These are phyloP conservation scores for Cladophialophora psammophila DNA, from an alignment of 2,329 filamentous ascomycete species.

Conservation along the genomic window DNA sequence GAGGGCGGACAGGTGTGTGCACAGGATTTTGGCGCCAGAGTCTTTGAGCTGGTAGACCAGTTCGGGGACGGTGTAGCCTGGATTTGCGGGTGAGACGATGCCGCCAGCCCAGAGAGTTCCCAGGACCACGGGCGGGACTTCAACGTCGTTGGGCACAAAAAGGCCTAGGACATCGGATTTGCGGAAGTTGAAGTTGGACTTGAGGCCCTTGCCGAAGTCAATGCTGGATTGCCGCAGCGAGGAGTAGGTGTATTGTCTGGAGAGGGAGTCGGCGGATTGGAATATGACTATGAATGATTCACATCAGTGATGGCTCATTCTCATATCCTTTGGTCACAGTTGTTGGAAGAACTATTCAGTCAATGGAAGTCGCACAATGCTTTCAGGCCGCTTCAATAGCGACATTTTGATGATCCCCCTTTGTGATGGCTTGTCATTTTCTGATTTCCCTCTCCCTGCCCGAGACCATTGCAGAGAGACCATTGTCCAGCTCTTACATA, in stretches of 20 bases:
- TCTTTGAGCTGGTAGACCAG: slow-evolving; percentile 84
- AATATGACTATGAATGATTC: slow-evolving; percentile 71
- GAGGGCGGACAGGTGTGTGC: slow-evolving; percentile 75
- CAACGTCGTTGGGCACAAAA: slow-evolving; percentile 85
- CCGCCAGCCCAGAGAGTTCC: slow-evolving; percentile 85
- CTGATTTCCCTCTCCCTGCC: too few relatives aligned
- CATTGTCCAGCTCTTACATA: too few relatives aligned
- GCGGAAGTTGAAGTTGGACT: slow-evolving; percentile 76
- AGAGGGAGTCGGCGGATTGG: slow-evolving; percentile 73
- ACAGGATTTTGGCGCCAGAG: slow-evolving; percentile 74
- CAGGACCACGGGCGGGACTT: slow-evolving; percentile 78
- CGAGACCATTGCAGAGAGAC: too few relatives aligned
- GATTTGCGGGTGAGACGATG: slow-evolving; percentile 83
- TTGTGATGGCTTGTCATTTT: too few relatives aligned
- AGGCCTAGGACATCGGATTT: slow-evolving; percentile 84
- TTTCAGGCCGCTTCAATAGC: too few relatives aligned
- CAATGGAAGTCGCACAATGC: too few relatives aligned
- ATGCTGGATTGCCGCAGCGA: slow-evolving; percentile 70
- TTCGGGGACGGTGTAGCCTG: slow-evolving; percentile 83
- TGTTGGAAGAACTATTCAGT: neutral
- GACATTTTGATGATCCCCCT: too few relatives aligned
- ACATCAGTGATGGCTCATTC: neutral
- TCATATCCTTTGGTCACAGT: neutral
- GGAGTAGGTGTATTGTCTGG: slow-evolving; percentile 71
- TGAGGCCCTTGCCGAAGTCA: slow-evolving; percentile 82